These are phyloP conservation scores for Pinus taeda DNA, from an alignment of 75 land plant species.

Conservation along the genomic window DNA sequence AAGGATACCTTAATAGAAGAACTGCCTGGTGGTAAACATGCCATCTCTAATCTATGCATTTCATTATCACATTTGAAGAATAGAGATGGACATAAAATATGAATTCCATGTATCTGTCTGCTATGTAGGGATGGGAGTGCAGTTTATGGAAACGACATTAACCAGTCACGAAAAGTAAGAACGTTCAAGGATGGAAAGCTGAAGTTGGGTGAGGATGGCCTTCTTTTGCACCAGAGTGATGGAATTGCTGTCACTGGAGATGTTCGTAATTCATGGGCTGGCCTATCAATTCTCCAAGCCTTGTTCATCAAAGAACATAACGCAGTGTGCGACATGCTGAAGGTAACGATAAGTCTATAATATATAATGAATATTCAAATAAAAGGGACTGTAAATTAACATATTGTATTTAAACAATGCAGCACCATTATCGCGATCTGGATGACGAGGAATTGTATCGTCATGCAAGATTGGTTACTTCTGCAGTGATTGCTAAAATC, in stretches of 20 bases:
- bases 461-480: too few species aligned
- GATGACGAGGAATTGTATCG: too few species aligned
- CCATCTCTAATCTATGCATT: background rate
- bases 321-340: slow-evolving; percentile 57
- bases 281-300: slow-evolving; percentile 49
- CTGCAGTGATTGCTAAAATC: too few species aligned
- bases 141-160: slow-evolving; percentile 49
- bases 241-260: slow-evolving; percentile 59
- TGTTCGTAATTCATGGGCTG: slow-evolving; percentile 63
- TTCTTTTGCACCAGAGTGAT: slow-evolving; percentile 36
- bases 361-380: too few species aligned
- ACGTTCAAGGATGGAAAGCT: slow-evolving; percentile 60
- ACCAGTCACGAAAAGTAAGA: slow-evolving; percentile 31
- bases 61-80: too few species aligned
- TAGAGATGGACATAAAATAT: background rate
- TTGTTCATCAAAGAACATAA: slow-evolving; percentile 72
- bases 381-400: too few species aligned
- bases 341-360: slow-evolving; percentile 20
- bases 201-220: slow-evolving; percentile 38
- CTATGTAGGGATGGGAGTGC: slow-evolving; percentile 70
- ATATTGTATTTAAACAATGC: background rate
- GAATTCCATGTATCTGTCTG: background rate
- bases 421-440: slow-evolving; percentile 10
- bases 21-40: slow-evolving; percentile 65
- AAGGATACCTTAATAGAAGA: slow-evolving; percentile 41